A percentile compares a stretch with the other conserved stretches of the same genome.
These are phyloP conservation scores for Bruguiera gymnorhiza DNA, from an alignment of 345 rosid species.

Conservation along the genomic window DNA sequence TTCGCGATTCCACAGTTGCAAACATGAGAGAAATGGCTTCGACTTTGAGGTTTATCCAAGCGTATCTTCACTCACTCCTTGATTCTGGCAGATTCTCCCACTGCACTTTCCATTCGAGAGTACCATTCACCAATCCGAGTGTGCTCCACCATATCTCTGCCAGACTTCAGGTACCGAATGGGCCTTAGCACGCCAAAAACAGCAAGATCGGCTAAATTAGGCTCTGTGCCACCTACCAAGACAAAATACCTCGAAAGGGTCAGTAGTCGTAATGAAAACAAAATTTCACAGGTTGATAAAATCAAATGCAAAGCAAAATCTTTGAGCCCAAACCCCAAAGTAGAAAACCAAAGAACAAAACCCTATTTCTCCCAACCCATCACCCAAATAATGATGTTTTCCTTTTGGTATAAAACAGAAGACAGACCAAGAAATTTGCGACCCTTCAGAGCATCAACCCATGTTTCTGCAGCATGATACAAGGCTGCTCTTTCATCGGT, in stretches of 20 bases:
- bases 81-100: conserved; percentile 62
- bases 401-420: neutral
- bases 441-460: conserved; percentile 79
- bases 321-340: neutral
- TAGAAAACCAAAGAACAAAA: no score
- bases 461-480: conserved; percentile 85
- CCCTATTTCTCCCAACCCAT: neutral
- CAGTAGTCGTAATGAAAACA: neutral
- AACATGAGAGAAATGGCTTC: neutral
- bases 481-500: conserved; percentile 83
- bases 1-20: neutral
- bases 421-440: conserved; percentile 64
- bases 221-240: conserved; percentile 66
- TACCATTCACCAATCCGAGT: conserved; percentile 87
- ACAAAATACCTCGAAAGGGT: neutral
- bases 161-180: conserved; percentile 66
- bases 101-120: conserved; percentile 62
- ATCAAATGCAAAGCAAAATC: neutral
- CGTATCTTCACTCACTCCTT: conserved; percentile 26
- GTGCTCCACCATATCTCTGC: conserved; percentile 88
- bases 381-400: neutral
- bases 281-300: neutral
- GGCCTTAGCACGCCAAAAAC: conserved; percentile 94
- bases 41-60: neutral
- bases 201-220: conserved; percentile 90